Conservation (phyloP, 257 asterid species). For the Solanum microdontum region DNA sequence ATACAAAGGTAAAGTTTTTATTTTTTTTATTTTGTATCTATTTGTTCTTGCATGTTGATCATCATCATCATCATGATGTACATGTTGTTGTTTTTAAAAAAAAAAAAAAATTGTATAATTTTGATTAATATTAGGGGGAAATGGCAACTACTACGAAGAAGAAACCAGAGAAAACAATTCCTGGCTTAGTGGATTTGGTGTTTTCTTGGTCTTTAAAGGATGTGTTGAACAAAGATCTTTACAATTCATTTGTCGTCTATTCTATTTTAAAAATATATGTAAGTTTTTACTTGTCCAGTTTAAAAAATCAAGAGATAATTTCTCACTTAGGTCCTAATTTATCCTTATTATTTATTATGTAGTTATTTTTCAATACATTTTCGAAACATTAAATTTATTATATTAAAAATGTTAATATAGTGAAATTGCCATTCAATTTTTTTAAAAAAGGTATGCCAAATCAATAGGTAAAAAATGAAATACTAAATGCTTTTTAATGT, state of each 20-base stretch:
- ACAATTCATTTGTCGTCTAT: neutral
- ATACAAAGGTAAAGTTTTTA: neutral
- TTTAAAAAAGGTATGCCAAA: accelerated
- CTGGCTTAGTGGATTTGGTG: conserved; percentile 7
- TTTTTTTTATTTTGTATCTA: no score
- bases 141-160: neutral
- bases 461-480: neutral
- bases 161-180: neutral
- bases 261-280: no score
- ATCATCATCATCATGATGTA: neutral
- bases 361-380: neutral
- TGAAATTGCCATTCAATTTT: no score
- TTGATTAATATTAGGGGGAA: neutral
- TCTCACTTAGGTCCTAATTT: neutral
- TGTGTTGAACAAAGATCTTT: conserved; percentile 26
- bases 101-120: neutral
- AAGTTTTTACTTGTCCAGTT: no score
- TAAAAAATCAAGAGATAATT: no score
- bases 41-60: neutral
- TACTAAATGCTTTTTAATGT: neutral
- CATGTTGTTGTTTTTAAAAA: neutral
- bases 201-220: conserved; percentile 38
- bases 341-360: neutral
- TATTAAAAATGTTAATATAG: no score
- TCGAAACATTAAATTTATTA: no score